A percentile compares a stretch with the other conserved stretches of the same genome.
These are phyloP conservation scores for Chromera velia DNA, from an alignment of 73 alveolate species.

Conservation along the genomic window DNA sequence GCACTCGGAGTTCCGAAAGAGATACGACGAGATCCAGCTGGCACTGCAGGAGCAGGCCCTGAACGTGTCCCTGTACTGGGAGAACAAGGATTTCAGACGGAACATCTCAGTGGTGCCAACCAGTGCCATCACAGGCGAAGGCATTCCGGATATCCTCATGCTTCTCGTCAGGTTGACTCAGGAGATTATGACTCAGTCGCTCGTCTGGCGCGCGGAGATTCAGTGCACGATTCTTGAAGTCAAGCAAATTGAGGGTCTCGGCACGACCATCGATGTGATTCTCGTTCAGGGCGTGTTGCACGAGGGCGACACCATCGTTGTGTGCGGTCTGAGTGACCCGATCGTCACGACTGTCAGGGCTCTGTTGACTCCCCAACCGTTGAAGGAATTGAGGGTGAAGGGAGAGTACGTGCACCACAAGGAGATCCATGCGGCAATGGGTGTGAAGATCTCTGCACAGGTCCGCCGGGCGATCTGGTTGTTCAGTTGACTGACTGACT, in stretches of 20 bases:
- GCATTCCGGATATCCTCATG: slow-evolving; percentile 95
- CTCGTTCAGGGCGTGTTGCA: slow-evolving; percentile 90
- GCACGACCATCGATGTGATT: slow-evolving; percentile 96
- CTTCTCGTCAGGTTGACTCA: slow-evolving; percentile 74
- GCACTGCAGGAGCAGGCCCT: slow-evolving; percentile 83
- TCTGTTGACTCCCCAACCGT: slow-evolving; percentile 93
- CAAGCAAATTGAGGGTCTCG: slow-evolving; percentile 91
- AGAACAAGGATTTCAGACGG: slow-evolving; percentile 79
- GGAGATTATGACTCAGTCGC: slow-evolving; percentile 11
- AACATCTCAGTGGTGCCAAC: slow-evolving; percentile 92
- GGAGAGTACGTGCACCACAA: slow-evolving; percentile 93
- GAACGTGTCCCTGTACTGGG: slow-evolving; percentile 85
- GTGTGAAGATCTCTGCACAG: slow-evolving; percentile 84
- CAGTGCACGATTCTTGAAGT: slow-evolving; percentile 88
- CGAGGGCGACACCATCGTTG: slow-evolving; percentile 90
- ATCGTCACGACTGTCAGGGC: slow-evolving; percentile 94
- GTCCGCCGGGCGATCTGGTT: background rate
- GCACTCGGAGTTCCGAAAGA: slow-evolving; percentile 6
- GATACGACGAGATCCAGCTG: slow-evolving; percentile 53
- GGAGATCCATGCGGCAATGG: slow-evolving; percentile 88
- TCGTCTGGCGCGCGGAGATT: slow-evolving; percentile 24
- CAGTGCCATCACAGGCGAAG: slow-evolving; percentile 98
- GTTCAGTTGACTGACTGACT: too few relatives aligned
- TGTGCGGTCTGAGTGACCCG: slow-evolving; percentile 98
- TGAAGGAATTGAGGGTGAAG: slow-evolving; percentile 97